Conservation (phyloP, 441 rosid species). For the Capsella rubella region DNA sequence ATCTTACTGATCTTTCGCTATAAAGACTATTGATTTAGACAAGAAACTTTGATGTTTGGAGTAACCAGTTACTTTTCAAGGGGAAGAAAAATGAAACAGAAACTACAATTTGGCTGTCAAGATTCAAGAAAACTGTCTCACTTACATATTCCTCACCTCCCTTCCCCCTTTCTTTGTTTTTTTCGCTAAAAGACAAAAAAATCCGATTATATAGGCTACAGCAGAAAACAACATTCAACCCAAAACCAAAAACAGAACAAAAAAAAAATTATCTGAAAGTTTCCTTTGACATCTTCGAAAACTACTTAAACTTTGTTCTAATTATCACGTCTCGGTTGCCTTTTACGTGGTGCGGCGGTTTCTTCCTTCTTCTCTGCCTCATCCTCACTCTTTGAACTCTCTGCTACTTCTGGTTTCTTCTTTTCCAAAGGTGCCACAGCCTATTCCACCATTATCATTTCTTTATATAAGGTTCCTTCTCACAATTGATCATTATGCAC, state of each 20-base stretch:
- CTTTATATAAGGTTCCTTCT: background rate
- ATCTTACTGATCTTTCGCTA: background rate
- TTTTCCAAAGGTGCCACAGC: conserved; percentile 54
- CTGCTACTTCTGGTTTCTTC: conserved; percentile 55
- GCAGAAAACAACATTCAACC: conserved; percentile 42
- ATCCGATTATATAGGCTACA: conserved; percentile 39
- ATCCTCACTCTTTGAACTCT: conserved; percentile 55
- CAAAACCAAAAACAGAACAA: conserved; percentile 39
- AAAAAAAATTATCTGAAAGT: conserved; percentile 4
- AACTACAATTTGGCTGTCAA: conserved; percentile 24
- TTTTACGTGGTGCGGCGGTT: conserved; percentile 65
- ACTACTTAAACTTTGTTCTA: conserved; percentile 35
- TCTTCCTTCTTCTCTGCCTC: conserved; percentile 63
- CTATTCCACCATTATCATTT: conserved; percentile 31
- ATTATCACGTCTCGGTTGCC: conserved; percentile 70
- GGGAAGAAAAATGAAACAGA: background rate
- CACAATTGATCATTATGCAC: background rate
- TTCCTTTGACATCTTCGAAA: conserved; percentile 30
- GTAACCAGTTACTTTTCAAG: background rate
- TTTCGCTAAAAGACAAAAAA: conserved; percentile 34
- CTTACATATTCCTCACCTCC: conserved; percentile 52
- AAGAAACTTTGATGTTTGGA: background rate
- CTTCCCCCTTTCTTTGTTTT: conserved; percentile 20
- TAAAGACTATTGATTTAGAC: background rate
- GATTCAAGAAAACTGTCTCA: conserved; percentile 37